Percentiles rank a stretch among this genome's conserved stretches.
Evolutionary conservation across 805 yeast genomes (phyloP).

Genomic region (Yarrowia sp.): DNA sequence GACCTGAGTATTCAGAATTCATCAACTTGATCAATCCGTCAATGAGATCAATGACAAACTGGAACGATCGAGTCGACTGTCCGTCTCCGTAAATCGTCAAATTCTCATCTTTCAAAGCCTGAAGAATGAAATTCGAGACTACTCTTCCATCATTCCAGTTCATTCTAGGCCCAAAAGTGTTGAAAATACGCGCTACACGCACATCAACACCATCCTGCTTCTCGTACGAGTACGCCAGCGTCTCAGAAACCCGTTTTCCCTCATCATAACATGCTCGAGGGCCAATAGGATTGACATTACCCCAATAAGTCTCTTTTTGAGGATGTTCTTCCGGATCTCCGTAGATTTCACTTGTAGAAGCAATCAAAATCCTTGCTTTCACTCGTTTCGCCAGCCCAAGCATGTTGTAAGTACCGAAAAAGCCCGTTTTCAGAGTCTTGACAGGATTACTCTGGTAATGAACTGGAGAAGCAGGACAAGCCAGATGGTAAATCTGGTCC

Average conservation of each 20-base stretch:
- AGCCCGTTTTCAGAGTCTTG: slow-evolving; percentile 36
- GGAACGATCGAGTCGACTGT: slow-evolving; percentile 34
- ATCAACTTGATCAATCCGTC: slow-evolving; percentile 35
- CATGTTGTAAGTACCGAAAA: slow-evolving; percentile 37
- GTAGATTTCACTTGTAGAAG: slow-evolving; percentile 37
- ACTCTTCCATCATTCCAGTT: slow-evolving; percentile 37
- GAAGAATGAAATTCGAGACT: slow-evolving; percentile 36
- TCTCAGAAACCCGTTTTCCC: slow-evolving; percentile 37
- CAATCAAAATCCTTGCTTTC: slow-evolving; percentile 35
- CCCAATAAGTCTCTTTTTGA: slow-evolving; percentile 35
- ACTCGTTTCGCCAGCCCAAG: slow-evolving; percentile 37
- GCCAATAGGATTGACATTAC: slow-evolving; percentile 34
- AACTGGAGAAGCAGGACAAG: slow-evolving; percentile 37
- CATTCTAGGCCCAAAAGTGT: slow-evolving; percentile 37
- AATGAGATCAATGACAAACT: slow-evolving; percentile 35
- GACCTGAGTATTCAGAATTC: slow-evolving; percentile 35
- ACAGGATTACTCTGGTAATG: slow-evolving; percentile 37
- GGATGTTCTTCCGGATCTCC: slow-evolving; percentile 37
- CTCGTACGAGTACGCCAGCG: slow-evolving; percentile 34
- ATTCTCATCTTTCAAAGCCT: slow-evolving; percentile 35
- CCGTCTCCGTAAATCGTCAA: slow-evolving; percentile 35
- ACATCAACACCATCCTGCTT: slow-evolving; percentile 35
- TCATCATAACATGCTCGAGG: slow-evolving; percentile 38
- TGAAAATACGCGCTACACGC: slow-evolving; percentile 36
- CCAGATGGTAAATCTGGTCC: slow-evolving; percentile 36